Percentiles rank a stretch among this genome's conserved stretches.
phyloP scores from a whole-genome alignment of 106 monocot species.

The Dendrobium officinale region DNA sequence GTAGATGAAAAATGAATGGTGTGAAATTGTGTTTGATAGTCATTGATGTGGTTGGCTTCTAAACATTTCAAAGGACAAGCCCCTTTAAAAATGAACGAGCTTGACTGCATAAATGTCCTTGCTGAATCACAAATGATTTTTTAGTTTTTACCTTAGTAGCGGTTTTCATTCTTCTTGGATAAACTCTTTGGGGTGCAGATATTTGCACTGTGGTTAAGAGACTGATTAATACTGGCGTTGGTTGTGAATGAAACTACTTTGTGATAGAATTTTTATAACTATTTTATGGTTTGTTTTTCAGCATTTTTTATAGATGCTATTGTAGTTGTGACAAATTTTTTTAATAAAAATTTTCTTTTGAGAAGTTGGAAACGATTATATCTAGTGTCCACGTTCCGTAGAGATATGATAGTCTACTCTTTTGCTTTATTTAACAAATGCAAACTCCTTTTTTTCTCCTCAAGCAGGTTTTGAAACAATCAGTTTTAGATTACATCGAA shows the following conservation, averaged over 20 bases:
- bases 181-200: not conserved
- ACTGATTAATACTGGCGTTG: not conserved
- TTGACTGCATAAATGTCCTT: not conserved
- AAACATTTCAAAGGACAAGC: not conserved
- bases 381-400: not conserved
- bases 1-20: too few species aligned
- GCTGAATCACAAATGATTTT: not conserved
- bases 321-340: not conserved
- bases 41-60: not conserved
- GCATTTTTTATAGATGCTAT: not conserved
- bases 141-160: not conserved
- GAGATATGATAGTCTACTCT: not conserved
- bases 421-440: not conserved
- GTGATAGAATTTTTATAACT: not conserved
- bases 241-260: not conserved
- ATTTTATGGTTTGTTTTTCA: not conserved
- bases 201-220: not conserved
- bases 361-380: conserved; percentile 4
- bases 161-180: not conserved
- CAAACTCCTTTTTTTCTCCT: not conserved
- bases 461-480: conserved; percentile 59
- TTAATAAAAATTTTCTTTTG: not conserved
- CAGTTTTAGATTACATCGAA: conserved; percentile 62
- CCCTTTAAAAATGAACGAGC: not conserved
- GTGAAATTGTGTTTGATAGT: not conserved